Base-by-base conservation (phyloP, 768 basidiomycete genomes). In the Pisolithus albus region DNA sequence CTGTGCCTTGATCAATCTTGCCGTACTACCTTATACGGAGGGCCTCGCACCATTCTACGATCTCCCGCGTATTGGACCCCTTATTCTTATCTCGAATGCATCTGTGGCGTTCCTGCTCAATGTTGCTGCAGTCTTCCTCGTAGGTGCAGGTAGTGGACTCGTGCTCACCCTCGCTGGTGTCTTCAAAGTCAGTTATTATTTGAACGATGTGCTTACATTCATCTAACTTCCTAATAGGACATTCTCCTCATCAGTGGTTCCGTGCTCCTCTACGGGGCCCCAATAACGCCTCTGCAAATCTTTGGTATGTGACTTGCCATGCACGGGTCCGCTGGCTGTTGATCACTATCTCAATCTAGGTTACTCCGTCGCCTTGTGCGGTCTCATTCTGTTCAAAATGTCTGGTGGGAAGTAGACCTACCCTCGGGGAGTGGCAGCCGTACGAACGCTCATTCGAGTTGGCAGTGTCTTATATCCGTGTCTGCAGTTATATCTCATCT, bases 111-210 rank as follows among this genome's bases (percentile, higher is more conserved):
- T 98, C 73, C 73, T 84, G 36, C 76, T 96, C 55, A 96, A 97
- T 63, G 77, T 96, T 38, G 90, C 94, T 1, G 93, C 94, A 9
- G 94, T 97, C 18, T 97, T 94, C 74, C 76, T 97, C 60, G 92
- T 96, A 32, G 81, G 92, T 40, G 88, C 83, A 0, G 93, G 86
- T 15, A 88, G 86, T 46, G 92, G 93, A 2, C 75, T 97, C 53
- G 82, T 96, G 18, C 74, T 97, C 57, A 97, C 94, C 2, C 78
- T 98, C 4, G 93, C 94, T 2, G 94, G 94, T 15, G 93, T 97
- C 23, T 85, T 93, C 71, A 94, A 94, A 79, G 85, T 86, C 60
- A 39, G 74, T 64, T 48, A 7, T 11, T 24, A 19, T 38, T 38
- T 11, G 13, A 26, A 15, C 23, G 51, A 19, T 15, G 28, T 42